phyloP scores from a whole-genome alignment of 2,329 filamentous ascomycete species.

The Biscogniauxia sp. region DNA sequence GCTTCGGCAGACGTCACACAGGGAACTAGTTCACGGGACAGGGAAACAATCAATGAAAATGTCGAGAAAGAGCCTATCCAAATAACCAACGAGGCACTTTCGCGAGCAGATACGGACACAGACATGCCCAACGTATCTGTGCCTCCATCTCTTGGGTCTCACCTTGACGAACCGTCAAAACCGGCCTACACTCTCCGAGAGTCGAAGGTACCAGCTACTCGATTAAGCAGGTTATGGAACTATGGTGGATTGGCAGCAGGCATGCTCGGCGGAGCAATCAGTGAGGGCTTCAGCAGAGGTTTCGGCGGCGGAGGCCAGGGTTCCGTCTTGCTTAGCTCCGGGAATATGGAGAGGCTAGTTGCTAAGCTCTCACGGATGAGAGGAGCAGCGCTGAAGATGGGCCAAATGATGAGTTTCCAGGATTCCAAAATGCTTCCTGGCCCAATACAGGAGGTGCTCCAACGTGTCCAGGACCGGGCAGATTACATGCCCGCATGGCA shows the following conservation, averaged over 20 bases:
- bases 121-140: conserved; percentile 10
- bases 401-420: conserved; percentile 98
- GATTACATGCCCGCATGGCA: conserved; percentile 98
- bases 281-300: conserved; percentile 77
- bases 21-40: conserved; percentile 6
- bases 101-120: conserved; percentile 20
- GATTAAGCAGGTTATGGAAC: conserved; percentile 87
- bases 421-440: conserved; percentile 92
- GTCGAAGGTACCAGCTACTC: conserved; percentile 84
- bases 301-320: conserved; percentile 67
- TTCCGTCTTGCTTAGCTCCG: conserved; percentile 82
- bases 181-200: conserved; percentile 71
- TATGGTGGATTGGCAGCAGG: conserved; percentile 90
- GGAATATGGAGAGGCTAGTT: conserved; percentile 91
- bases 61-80: conserved; percentile 24
- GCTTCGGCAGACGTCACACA: not conserved
- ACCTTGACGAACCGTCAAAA: conserved; percentile 16
- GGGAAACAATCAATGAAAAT: conserved; percentile 11
- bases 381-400: conserved; percentile 92
- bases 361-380: conserved; percentile 93
- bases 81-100: conserved; percentile 23
- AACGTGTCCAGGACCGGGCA: conserved; percentile 91
- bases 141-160: conserved; percentile 5
- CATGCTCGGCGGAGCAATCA: conserved; percentile 90
- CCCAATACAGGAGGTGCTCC: conserved; percentile 83